Conservation (phyloP, 768 basidiomycete genomes). For the Calocybe cyanea region DNA sequence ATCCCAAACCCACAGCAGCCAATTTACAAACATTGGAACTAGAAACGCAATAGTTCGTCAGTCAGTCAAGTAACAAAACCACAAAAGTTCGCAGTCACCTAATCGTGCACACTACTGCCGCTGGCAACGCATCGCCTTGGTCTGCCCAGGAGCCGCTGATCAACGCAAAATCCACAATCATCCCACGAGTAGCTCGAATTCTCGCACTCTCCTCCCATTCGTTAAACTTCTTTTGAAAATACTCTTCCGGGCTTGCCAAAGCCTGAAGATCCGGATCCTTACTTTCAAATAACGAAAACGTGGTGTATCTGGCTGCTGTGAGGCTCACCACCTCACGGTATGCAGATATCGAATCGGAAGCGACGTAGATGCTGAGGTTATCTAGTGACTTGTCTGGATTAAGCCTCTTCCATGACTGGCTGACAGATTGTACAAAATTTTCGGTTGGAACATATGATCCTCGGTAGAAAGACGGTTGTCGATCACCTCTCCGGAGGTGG, state of each 20-base stretch:
- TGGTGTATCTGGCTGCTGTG: conserved; percentile 29
- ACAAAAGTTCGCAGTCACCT: conserved; percentile 34
- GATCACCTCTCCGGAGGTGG: conserved; percentile 65
- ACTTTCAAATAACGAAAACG: conserved; percentile 46
- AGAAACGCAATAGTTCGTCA: conserved; percentile 6
- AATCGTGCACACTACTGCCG: conserved; percentile 54
- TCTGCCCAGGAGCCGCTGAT: conserved; percentile 59
- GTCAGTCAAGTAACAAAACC: not conserved
- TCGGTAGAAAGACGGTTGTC: conserved; percentile 39
- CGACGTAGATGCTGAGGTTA: conserved; percentile 49
- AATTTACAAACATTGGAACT: conserved; percentile 63
- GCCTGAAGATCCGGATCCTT: conserved; percentile 36
- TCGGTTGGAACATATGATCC: conserved; percentile 44
- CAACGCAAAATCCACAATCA: conserved; percentile 67
- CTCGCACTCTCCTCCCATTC: conserved; percentile 35
- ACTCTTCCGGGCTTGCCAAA: conserved; percentile 49
- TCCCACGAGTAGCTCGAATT: conserved; percentile 52
- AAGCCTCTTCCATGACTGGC: conserved; percentile 37
- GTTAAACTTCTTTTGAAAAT: conserved; percentile 51
- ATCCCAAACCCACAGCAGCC: conserved; percentile 59
- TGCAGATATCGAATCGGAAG: conserved; percentile 54
- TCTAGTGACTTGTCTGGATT: conserved; percentile 16
- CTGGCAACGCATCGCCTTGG: conserved; percentile 40
- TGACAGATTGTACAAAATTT: conserved; percentile 43
- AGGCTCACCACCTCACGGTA: conserved; percentile 37